A percentile compares a stretch with the other conserved stretches of the same genome.
Evolutionary conservation across 805 yeast species (phyloP).

Genomic region (Yarrowia sp.): DNA sequence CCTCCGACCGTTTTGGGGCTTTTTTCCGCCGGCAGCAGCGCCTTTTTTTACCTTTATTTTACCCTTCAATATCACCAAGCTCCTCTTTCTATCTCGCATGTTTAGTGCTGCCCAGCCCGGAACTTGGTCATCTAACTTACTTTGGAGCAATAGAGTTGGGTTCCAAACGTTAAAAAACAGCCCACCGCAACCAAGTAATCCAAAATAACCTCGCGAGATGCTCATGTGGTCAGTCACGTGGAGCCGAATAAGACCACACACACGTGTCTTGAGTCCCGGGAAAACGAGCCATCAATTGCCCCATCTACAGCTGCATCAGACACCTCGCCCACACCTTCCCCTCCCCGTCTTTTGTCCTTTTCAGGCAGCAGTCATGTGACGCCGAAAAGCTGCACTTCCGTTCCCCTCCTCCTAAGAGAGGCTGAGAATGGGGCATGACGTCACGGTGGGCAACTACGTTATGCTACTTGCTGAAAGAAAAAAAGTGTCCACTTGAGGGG

Average conservation of each 20-base stretch:
- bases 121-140: neutral
- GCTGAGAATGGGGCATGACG: neutral
- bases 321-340: neutral
- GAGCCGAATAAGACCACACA: neutral
- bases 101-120: conserved; percentile 26
- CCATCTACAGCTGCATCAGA: neutral
- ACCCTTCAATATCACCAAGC: conserved; percentile 18
- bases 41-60: conserved; percentile 17
- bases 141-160: neutral
- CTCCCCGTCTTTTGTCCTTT: neutral
- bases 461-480: neutral
- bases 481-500: conserved; percentile 1
- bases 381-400: neutral
- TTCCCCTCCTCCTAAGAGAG: neutral
- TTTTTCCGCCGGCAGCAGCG: neutral
- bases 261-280: neutral
- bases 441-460: neutral
- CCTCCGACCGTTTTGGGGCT: neutral
- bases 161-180: neutral
- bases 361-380: conserved; percentile 10
- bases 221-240: conserved; percentile 9
- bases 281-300: neutral
- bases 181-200: conserved; percentile 1
- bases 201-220: neutral
- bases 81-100: conserved; percentile 24